These are phyloP conservation scores for Fistulifera solaris DNA, from an alignment of 108 stramenopile species.

Conservation along the genomic window DNA sequence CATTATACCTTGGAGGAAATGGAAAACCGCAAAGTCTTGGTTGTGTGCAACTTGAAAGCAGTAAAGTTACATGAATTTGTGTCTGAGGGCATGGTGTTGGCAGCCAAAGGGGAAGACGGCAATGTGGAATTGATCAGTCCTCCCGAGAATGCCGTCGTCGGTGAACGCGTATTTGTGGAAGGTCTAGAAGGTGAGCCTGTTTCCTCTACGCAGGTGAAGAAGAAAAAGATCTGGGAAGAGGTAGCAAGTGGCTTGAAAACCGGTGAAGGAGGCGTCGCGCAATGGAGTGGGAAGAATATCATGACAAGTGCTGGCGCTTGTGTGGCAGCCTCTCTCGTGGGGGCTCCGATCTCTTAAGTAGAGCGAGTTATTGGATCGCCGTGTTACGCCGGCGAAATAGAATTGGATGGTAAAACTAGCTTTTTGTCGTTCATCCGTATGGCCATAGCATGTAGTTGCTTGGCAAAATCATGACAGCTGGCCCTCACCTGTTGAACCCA, in stretches of 20 bases:
- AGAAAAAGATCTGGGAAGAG: slow-evolving; percentile 76
- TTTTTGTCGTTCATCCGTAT: no score
- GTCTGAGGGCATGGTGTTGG: slow-evolving; percentile 87
- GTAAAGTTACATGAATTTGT: slow-evolving; percentile 81
- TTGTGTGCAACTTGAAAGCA: slow-evolving; percentile 90
- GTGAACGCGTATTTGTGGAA: slow-evolving; percentile 80
- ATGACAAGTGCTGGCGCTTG: slow-evolving; percentile 69
- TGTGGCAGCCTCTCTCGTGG: slow-evolving; percentile 50
- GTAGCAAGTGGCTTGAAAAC: slow-evolving; percentile 70
- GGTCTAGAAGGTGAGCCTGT: slow-evolving; percentile 59
- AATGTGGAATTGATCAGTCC: slow-evolving; percentile 73
- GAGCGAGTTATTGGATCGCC: no score
- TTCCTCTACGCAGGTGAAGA: slow-evolving; percentile 76
- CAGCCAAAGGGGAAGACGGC: slow-evolving; percentile 72
- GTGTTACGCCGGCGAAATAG: no score
- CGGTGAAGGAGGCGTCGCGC: slow-evolving; percentile 63
- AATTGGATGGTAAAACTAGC: no score
- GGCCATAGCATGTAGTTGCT: no score
- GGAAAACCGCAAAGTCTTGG: slow-evolving; percentile 78
- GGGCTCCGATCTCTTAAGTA: slow-evolving; percentile 61
- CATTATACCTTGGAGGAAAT: slow-evolving; percentile 82
- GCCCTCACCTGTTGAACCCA: no score
- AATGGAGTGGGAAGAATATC: slow-evolving; percentile 71
- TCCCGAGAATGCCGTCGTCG: slow-evolving; percentile 66
- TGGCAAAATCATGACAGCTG: no score